Evolutionary conservation across 192 early-diverging fungal species (phyloP), one percentile per base, ranked within the genome.

Genomic region (Umbelopsis sp.): DNA sequence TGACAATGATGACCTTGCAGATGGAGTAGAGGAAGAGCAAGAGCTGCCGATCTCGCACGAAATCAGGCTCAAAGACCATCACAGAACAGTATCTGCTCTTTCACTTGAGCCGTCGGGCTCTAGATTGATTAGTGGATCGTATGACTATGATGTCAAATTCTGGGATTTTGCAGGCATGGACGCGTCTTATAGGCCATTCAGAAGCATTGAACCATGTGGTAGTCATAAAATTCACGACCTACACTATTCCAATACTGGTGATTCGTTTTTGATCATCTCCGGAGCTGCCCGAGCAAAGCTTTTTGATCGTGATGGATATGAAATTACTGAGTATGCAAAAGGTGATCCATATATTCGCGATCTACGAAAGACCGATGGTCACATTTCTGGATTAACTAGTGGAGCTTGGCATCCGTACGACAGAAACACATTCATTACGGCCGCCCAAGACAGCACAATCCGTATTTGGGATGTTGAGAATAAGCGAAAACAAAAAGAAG

Each of bases 91-190:
- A 20, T 92, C 93, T 0, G 87, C 93, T 2, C 80, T 98, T 37
- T 81, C 93, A 2, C 81, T 97, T 58, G 94, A 99, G 69, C 89
- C 94, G 23, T 77, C 93, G 1, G 95, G 95, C 9, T 80, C 88
- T n/a, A 72, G 89, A 13, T 77, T 97, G 0, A 83, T 90, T 20
- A 89, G 91, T 9, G 96, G 94, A 67, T 84, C 91, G 18, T 90
- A 93, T 65, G 94, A 95, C 68, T 90, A 92, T 46, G 85, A 85
- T 50, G 71, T 97, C 41, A 92, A 91, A 52, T 79, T 99, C 45
- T 99, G 96, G 96, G 94, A 96, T 78, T 99, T 99, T 83, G 82
- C 89, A 37, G 90, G 89, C 12, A 97, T 96, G 95, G 89, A 94
- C 74, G 79, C 86, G 6, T 74, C 80, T 2, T 88, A 91, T 49